Base-by-base conservation (phyloP, 495 filamentous ascomycete species). In the Penicillium atrosanguineum region DNA sequence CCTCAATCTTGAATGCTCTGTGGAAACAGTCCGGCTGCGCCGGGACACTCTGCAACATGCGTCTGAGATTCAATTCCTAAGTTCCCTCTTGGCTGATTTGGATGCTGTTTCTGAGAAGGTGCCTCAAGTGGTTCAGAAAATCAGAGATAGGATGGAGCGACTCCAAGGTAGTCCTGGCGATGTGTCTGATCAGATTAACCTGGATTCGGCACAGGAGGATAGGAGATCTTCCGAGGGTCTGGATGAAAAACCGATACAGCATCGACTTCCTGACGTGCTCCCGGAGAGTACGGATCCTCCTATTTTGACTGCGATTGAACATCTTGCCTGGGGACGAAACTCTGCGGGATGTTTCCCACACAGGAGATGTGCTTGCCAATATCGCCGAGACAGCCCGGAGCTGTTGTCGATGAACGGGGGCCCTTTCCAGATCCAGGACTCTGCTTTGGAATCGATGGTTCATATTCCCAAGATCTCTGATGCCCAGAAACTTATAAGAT, bases 321-420 rank as follows among this genome's bases (percentile, higher is more conserved):
- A 69, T 52, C 62, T 69, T 28, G 67, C 64, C 7, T 69, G 64
- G 67, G 67, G 64, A 14, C 55, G 67, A 43, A 68, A 68, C 34
- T 63, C 64, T 1, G 64, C 62, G 3, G 67, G 64, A 14, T 69
- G 67, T 37, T 69, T 64, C 40, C 67, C 67, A 0, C 67, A 68
- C 26, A 46, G 65, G 45, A 50, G 52, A 25, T 69, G 67, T 26
- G 57, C 51, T 3, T 69, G 67, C 21, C 64, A 62, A 20, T 68
- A 69, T 52, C 57, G 60, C 45, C 59, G 63, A 45, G 50, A 67
- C 46, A 60, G 46, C 8, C 46, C 47, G 4, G 55, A 55, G 19
- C 31, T 47, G 1, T 39, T 59, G 34, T 59, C 60, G 4, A 48
- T 48, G 29, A 66, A 63, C 34, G 53, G 52, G 15, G 49, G 47